These are phyloP conservation scores for Phytophthora cajani DNA, from an alignment of 352 stramenopile genomes.

Conservation along the genomic window DNA sequence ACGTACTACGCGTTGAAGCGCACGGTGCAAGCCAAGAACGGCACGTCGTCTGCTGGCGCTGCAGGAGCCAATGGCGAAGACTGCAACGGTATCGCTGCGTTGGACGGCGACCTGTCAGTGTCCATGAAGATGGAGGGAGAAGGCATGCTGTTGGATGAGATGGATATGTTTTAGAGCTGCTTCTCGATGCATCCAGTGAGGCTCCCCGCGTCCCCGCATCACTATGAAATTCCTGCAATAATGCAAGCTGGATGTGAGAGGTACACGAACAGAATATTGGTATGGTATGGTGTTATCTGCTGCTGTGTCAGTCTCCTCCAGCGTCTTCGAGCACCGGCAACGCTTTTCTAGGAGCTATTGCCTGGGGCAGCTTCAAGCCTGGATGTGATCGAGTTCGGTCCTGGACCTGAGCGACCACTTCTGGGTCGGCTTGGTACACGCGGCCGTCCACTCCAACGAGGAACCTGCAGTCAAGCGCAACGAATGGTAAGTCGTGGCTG, in stretches of 20 bases:
- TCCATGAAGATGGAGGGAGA: conserved; percentile 87
- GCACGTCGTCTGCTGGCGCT: conserved; percentile 27
- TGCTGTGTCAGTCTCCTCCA: conserved; percentile 22
- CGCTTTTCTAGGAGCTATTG: conserved; percentile 35
- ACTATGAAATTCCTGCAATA: conserved; percentile 2
- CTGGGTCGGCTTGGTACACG: conserved; percentile 80
- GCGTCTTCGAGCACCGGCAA: conserved; percentile 25
- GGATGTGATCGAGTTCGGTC: conserved; percentile 54
- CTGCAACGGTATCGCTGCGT: conserved; percentile 77
- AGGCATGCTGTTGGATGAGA: conserved; percentile 86
- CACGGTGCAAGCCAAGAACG: conserved; percentile 52
- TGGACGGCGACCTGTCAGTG: conserved; percentile 75
- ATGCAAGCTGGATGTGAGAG: conserved; percentile 8
- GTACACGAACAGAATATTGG: conserved; percentile 13
- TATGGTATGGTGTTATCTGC: background rate
- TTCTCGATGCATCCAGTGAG: background rate
- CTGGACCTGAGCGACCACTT: conserved; percentile 58
- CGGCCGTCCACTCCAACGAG: conserved; percentile 83
- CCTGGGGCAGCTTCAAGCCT: conserved; percentile 55
- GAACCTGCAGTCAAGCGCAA: conserved; percentile 52
- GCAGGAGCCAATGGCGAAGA: conserved; percentile 50
- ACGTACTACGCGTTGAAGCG: conserved; percentile 82
- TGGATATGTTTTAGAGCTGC: conserved; percentile 78
- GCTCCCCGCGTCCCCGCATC: background rate
- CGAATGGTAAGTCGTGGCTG: conserved; percentile 9